Base-by-base conservation (phyloP, 768 basidiomycete genomes). In the Calocera viscosa region DNA sequence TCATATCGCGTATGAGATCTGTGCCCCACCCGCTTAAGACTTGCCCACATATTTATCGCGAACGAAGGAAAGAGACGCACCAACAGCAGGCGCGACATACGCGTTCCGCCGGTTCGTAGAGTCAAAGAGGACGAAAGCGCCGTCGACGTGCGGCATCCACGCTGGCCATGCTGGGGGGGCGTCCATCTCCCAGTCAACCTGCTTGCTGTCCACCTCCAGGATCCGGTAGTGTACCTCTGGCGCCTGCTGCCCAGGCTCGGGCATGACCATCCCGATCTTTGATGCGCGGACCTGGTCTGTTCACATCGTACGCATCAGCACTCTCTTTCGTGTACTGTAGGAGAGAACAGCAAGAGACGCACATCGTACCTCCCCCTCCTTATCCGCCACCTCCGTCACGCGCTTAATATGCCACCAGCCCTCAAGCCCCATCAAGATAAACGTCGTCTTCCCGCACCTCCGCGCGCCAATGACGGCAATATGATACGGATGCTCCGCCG, bases 101-200 rank as follows among this genome's bases (percentile, higher is more conserved):
- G 26, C 53, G 16, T 26, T 60, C 14, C 53, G 11, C 24, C 30
- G 14, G 30, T 22, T 32, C 11, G 26, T 60, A 12, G 53, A 11
- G 30, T 60, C 53, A 30, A 60, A 60, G 8, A 60, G 22, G 14
- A 60, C 53, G 53, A 60, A 60, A 2, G 53, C 53, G 26, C 53
- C 53, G 30, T 60, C 53, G 16, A 60, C 24, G 22, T 60, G 30
- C 53, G 53, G 53, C 53, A 60, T 60, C 53, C 53, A 60, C 26
- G 11, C 14, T 30, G 53, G 53, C 53, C 53, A 60, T 5, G 24
- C 30, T n/a, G n/a, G n/a, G 30, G 14, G 53, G 2, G 11, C 26
- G 26, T 60, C 53, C 53, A 16, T 32, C 53, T 60, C 53, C 53
- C 53, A 60, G 22, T 32, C 30, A 10, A 60, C 30, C 14, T 16